Evolutionary conservation across 225 moss, liverwort and hornwort genomes (phyloP).

Genomic region (Antitrichia curtipendula): DNA sequence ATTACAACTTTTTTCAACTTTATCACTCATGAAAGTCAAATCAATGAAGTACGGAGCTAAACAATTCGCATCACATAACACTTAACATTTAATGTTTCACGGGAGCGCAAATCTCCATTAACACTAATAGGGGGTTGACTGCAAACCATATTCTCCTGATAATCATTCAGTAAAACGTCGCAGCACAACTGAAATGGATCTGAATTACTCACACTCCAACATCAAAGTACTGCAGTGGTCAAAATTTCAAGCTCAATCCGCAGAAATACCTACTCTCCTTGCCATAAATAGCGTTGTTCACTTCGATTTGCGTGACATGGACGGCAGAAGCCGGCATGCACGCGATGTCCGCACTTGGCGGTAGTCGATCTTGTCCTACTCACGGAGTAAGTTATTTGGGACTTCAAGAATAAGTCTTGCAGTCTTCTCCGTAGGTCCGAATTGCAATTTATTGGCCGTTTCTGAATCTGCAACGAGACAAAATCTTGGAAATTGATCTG

Average conservation of each 20-base stretch:
- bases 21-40: background rate
- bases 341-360: background rate
- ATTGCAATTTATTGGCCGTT: background rate
- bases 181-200: background rate
- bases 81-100: background rate
- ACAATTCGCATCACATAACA: background rate
- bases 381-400: background rate
- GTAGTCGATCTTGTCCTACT: too few relatives aligned
- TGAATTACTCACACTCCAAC: background rate
- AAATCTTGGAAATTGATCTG: background rate
- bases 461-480: background rate
- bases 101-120: background rate
- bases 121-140: background rate
- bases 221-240: background rate
- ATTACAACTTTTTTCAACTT: background rate
- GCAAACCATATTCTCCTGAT: background rate
- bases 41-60: background rate
- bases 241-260: background rate
- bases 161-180: background rate
- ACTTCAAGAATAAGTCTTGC: background rate
- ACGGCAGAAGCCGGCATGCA: too few relatives aligned
- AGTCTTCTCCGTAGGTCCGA: background rate
- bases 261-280: background rate
- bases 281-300: background rate
- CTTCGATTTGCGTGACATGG: background rate